Base-by-base conservation (phyloP, 768 basidiomycete species). In the Kondoa malvinella region DNA sequence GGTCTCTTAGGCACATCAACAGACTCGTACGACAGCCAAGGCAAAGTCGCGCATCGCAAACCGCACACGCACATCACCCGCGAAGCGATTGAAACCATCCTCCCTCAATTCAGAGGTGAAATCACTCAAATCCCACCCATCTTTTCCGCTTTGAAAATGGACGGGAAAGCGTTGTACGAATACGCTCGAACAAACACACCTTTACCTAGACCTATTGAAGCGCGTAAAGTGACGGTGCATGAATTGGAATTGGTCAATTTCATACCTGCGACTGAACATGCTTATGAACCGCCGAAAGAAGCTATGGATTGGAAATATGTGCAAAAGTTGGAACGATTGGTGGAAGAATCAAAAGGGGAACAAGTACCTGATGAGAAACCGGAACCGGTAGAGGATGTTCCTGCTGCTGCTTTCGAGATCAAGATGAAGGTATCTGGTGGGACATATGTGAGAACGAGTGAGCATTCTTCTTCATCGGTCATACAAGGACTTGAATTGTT, bases 131-230 rank as follows among this genome's bases (percentile, higher is more conserved):
- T 85, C 1, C 95, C 95, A 2, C 95, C 95, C 3, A 87, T 99
- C 75, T 99, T 92, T 78, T 97, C 95, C 12, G 95, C 95, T 1
- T 81, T 97, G 34, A 97, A 97, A 78, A 97, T 97, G 92, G 92
- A 97, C 72, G 95, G 95, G 0, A 89, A 83, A 76, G 90, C 90
- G 0, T 77, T 97, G 34, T 90, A 97, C 76, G 92, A 97, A 73
- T 99, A 97, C 75, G 95, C 95, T 25, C 85, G 95, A 1, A 82
- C 86, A 74, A 88, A 88, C 4, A 88, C 86, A 57, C 89, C 92
- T 0, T 82, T 99, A 17, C 95, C 95, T 33, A 85, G 92, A 8
- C 88, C 94, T n/a, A 92, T 99, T 69, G 89, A 92, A 73, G 77
- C 86, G 62, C 86, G 95, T 14, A 81, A 83, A 71, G 87, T 88